Evolutionary conservation across 1,284 basidiomycete species (phyloP).

Genomic region (Lignosus rhinocerotis): DNA sequence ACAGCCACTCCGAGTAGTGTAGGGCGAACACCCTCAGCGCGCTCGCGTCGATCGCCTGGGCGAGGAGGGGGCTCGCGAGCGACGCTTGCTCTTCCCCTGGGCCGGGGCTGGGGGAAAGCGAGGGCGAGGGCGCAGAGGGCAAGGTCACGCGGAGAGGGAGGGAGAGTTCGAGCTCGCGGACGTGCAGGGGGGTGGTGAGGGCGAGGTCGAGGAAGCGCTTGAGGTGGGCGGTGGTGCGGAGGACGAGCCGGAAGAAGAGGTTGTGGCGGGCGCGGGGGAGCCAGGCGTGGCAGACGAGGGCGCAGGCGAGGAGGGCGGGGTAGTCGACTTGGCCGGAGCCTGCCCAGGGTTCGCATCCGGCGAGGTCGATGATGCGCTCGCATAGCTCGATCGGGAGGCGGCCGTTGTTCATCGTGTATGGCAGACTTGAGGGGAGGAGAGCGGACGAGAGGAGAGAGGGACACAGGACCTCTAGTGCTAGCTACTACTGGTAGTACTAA

Average conservation of each 20-base stretch:
- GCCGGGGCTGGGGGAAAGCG: not conserved
- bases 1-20: not conserved
- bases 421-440: too few relatives aligned
- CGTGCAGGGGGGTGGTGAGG: not conserved
- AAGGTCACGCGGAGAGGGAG: not conserved
- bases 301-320: constrained; percentile 31
- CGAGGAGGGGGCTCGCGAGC: not conserved
- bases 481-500: too few relatives aligned
- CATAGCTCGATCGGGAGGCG: constrained; percentile 16
- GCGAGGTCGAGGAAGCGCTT: not conserved
- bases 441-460: too few relatives aligned
- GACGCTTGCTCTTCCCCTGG: not conserved
- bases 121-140: too few relatives aligned
- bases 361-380: constrained; percentile 34
- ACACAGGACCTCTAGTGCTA: too few relatives aligned
- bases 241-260: constrained; percentile 26
- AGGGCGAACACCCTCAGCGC: not conserved
- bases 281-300: constrained; percentile 36
- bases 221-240: not conserved
- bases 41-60: not conserved
- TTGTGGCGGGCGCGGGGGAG: constrained; percentile 33
- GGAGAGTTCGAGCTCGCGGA: not conserved
- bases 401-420: not conserved
- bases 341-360: not conserved
- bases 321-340: constrained; percentile 25